These are phyloP conservation scores for Coemansia guatemalensis DNA, from an alignment of 192 early-diverging fungal species.

Conservation along the genomic window DNA sequence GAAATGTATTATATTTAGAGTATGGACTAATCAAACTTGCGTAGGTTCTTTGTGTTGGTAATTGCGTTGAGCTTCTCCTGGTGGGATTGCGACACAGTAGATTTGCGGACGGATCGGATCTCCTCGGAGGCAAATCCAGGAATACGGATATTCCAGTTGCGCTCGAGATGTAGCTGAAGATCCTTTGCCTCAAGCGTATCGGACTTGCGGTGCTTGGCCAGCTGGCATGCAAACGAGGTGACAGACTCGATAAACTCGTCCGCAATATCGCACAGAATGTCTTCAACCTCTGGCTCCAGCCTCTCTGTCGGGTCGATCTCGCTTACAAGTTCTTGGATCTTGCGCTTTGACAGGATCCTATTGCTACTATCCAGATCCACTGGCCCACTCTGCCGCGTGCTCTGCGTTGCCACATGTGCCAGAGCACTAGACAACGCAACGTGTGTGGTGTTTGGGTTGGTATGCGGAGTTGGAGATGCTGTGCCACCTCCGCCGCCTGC, in stretches of 20 bases:
- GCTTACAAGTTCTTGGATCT: constrained; percentile 82
- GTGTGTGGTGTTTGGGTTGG: constrained; percentile 31
- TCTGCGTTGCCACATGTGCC: constrained; percentile 51
- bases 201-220: constrained; percentile 82
- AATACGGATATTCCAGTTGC: constrained; percentile 88
- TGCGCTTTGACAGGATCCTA: constrained; percentile 69
- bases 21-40: constrained; percentile 29
- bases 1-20: not conserved
- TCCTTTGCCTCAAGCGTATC: constrained; percentile 81
- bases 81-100: constrained; percentile 61
- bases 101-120: constrained; percentile 71
- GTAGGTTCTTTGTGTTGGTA: constrained; percentile 42
- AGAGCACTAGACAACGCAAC: constrained; percentile 44
- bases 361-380: constrained; percentile 40
- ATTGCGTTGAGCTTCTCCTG: constrained; percentile 66
- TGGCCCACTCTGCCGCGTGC: constrained; percentile 41
- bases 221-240: constrained; percentile 74
- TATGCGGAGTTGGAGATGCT: constrained; percentile 8
- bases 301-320: constrained; percentile 79
- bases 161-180: constrained; percentile 82
- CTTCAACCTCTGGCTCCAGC: constrained; percentile 80
- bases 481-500: constrained; percentile 10
- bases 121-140: constrained; percentile 85
- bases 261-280: constrained; percentile 80
- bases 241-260: constrained; percentile 89